Evolutionary conservation across 2,329 filamentous ascomycete species (phyloP), one percentile per base, ranked within the genome.

Genomic region (Nemania sp.): DNA sequence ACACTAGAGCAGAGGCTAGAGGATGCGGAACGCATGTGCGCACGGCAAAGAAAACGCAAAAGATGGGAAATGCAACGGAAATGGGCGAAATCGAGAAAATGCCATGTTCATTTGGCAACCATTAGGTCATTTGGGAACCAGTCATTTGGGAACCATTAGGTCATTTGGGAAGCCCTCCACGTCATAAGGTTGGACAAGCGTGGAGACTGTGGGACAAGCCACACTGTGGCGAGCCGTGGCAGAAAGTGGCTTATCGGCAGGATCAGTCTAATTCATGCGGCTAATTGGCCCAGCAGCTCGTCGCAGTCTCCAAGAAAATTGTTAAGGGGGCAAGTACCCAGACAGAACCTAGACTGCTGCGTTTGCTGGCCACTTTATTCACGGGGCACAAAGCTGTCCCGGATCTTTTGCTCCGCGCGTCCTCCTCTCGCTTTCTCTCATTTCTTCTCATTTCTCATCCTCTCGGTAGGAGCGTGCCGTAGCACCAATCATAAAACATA

Each of bases 341-440:
- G n/a, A n/a, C n/a, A n/a, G n/a, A n/a, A n/a, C n/a, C n/a, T n/a
- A n/a, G n/a, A n/a, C n/a, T n/a, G 18, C 49, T 29, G 38, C 56
- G 24, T 41, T 22, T 43, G n/a, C 11, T 10, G 20, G 24, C 49
- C 27, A 57, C 6, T 43, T 26, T 18, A 18, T 20, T 18, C 45
- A 35, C 54, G 15, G 47, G 47, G 35, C n/a, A 53, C 49, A 59
- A 45, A 38, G 27, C 49, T 22, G 6, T 1, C n/a, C 3, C 67
- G 67, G 67, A 69, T 18, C 22, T 63, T 67, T 67, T 69, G 67
- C 67, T 69, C 67, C 67, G 67, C 32, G n/a, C 5, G 13, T n/a
- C n/a, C n/a, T n/a, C n/a, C n/a, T n/a, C n/a, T n/a, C n/a, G n/a
- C n/a, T n/a, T n/a, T n/a, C n/a, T n/a, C n/a, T n/a, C n/a, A n/a